Conservation (phyloP, 768 basidiomycete species). For the Amanita pseudoporphyria region DNA sequence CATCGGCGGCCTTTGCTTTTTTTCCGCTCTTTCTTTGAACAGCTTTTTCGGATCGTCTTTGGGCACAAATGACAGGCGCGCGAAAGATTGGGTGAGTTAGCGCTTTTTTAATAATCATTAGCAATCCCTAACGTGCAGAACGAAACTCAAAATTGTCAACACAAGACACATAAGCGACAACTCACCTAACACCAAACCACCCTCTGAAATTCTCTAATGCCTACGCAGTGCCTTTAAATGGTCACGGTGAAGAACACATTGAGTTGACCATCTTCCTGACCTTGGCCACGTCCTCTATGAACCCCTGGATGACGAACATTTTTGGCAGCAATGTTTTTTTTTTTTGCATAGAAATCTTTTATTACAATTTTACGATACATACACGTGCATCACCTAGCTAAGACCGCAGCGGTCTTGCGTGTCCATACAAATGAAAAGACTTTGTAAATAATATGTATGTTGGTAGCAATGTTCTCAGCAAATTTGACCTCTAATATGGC, state of each 20-base stretch:
- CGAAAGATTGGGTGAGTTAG: too few relatives aligned
- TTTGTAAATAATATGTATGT: too few relatives aligned
- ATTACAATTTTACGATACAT: too few relatives aligned
- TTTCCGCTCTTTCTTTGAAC: too few relatives aligned
- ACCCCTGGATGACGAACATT: constrained; percentile 71
- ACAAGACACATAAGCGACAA: not conserved
- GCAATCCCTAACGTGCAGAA: constrained; percentile 50
- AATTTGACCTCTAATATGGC: constrained; percentile 85
- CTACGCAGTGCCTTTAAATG: constrained; percentile 89
- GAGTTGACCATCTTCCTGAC: constrained; percentile 91
- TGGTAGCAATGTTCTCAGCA: constrained; percentile 78
- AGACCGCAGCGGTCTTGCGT: too few relatives aligned
- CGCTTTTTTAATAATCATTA: constrained; percentile 70
- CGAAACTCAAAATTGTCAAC: not conserved
- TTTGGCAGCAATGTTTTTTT: too few relatives aligned
- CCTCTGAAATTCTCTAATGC: constrained; percentile 94
- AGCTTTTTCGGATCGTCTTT: too few relatives aligned
- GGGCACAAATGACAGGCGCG: too few relatives aligned
- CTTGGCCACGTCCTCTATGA: constrained; percentile 77
- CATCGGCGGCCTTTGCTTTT: too few relatives aligned
- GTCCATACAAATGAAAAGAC: too few relatives aligned
- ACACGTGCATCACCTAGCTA: too few relatives aligned
- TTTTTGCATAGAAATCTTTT: too few relatives aligned
- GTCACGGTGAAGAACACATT: constrained; percentile 84
- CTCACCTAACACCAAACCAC: constrained; percentile 29